A percentile compares a stretch with the other conserved stretches of the same genome.
Conservation (phyloP, 352 stramenopile genomes). For the Pythium dissimile region DNA sequence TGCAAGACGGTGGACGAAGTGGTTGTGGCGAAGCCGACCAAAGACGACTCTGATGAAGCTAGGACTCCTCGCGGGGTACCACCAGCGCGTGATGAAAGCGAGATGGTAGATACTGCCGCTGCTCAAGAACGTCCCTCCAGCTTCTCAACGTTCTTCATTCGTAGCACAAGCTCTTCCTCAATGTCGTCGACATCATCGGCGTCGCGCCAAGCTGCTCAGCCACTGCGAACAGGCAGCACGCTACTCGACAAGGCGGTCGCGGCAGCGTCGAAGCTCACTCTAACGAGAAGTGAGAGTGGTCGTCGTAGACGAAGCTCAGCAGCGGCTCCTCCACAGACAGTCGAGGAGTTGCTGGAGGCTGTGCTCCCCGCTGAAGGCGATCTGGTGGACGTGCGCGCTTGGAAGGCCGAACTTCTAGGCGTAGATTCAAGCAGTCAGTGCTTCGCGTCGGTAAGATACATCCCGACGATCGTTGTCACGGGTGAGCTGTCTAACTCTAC, state of each 20-base stretch:
- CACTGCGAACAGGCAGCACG: conserved; percentile 59
- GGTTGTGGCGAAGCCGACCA: background rate
- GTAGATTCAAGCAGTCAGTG: conserved; percentile 8
- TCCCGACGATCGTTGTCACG: conserved; percentile 19
- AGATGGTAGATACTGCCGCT: conserved; percentile 19
- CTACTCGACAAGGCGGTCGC: conserved; percentile 74
- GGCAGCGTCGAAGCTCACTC: conserved; percentile 44
- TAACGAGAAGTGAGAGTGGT: conserved; percentile 16
- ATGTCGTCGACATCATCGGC: background rate
- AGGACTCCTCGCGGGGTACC: background rate
- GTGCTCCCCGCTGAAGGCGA: conserved; percentile 22
- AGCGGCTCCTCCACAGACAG: conserved; percentile 3
- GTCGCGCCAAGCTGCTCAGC: conserved; percentile 6
- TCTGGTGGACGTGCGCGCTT: conserved; percentile 17
- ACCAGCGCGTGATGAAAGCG: conserved; percentile 14
- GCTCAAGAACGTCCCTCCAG: conserved; percentile 8
- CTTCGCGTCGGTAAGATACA: conserved; percentile 25
- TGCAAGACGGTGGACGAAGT: conserved; percentile 40
- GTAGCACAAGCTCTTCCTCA: conserved; percentile 11
- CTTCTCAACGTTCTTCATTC: conserved; percentile 24
- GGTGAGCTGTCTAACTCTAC: background rate
- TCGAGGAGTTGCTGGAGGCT: conserved; percentile 10
- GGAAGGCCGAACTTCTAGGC: conserved; percentile 18
- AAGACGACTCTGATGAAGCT: background rate
- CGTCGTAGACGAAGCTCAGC: conserved; percentile 15